These are phyloP conservation scores for Rhododendron ovatum DNA, from an alignment of 148 eudicot genomes.

Conservation along the genomic window DNA sequence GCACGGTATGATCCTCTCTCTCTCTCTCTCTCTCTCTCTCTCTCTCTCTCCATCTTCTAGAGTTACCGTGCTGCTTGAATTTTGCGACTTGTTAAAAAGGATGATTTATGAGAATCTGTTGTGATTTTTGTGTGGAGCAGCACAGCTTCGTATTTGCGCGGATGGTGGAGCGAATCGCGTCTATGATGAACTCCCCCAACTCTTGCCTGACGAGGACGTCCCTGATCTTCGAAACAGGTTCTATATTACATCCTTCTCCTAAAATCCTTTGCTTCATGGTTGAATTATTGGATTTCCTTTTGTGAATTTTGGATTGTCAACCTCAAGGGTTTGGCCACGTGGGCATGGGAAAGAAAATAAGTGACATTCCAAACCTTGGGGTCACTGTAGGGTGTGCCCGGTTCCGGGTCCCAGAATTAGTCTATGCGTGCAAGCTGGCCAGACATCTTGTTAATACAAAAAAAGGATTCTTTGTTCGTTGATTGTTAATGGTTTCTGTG, in stretches of 20 bases:
- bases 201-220: constrained; percentile 49
- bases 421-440: not conserved
- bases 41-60: not conserved
- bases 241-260: not conserved
- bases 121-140: constrained; percentile 48
- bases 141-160: constrained; percentile 66
- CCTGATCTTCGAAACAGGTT: constrained; percentile 56
- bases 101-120: not conserved
- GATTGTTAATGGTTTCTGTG: not conserved
- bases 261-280: not conserved
- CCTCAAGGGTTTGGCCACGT: not conserved
- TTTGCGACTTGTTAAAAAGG: not conserved
- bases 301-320: not conserved
- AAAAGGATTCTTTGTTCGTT: not conserved
- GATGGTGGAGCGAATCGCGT: constrained; percentile 94
- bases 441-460: too few species aligned
- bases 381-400: too few species aligned
- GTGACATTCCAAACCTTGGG: too few species aligned
- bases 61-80: not conserved
- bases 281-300: not conserved
- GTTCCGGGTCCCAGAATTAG: not conserved
- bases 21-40: not conserved
- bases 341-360: too few species aligned
- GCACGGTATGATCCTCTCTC: constrained; percentile 24
- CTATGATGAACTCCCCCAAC: constrained; percentile 62